Percentiles rank a stretch among this genome's conserved stretches.
These are phyloP conservation scores for Capsaspora owczarzaki DNA, from an alignment of 78 protist species.

Conservation along the genomic window DNA sequence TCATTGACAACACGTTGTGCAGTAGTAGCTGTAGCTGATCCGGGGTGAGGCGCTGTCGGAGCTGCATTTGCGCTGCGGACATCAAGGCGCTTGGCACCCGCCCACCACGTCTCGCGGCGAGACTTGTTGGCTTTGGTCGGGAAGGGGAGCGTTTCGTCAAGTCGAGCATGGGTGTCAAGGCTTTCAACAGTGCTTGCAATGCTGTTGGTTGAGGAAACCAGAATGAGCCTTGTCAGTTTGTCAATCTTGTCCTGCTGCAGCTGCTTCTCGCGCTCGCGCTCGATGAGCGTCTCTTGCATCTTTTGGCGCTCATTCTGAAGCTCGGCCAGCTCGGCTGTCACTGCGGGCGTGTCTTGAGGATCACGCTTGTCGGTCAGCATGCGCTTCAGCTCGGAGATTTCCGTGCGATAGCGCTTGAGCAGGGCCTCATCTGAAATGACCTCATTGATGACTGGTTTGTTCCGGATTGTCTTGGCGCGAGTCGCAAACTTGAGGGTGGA, in stretches of 20 bases:
- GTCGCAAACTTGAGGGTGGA: conserved; percentile 72
- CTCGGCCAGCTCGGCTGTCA: background rate
- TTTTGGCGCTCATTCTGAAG: background rate
- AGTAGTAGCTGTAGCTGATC: background rate
- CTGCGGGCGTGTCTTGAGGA: background rate
- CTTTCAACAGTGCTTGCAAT: too few relatives aligned
- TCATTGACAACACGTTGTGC: background rate
- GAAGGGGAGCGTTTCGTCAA: background rate
- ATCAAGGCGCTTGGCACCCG: background rate
- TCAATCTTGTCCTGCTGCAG: background rate
- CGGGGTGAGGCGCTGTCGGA: background rate
- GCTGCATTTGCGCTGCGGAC: background rate
- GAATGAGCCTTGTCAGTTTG: background rate
- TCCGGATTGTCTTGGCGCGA: conserved; percentile 74
- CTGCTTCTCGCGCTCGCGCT: background rate
- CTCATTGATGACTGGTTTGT: conserved; percentile 72
- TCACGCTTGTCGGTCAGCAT: background rate
- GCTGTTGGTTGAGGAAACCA: too few relatives aligned
- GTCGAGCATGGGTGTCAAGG: too few relatives aligned
- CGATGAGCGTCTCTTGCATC: background rate
- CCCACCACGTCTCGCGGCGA: conserved; percentile 5
- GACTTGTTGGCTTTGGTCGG: background rate
- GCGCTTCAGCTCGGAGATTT: background rate
- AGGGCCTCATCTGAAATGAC: background rate
- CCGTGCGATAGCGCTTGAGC: background rate